Conservation (phyloP, 805 yeast species). For the Martiniozyma abietophila region DNA sequence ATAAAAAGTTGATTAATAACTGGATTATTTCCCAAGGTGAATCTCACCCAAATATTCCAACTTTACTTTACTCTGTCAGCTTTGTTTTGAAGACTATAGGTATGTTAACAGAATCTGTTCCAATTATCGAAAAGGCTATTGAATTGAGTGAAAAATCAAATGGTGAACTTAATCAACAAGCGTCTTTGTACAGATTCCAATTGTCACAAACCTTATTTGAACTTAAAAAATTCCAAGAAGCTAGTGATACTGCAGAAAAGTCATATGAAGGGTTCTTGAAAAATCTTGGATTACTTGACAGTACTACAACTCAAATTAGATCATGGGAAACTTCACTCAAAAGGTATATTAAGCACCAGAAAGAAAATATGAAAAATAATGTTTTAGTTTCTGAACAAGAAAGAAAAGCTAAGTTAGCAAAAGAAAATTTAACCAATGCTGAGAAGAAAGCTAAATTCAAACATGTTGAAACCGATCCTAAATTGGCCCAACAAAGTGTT, state of each 20-base stretch:
- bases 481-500: slow-evolving; percentile 53
- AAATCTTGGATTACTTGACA: slow-evolving; percentile 59
- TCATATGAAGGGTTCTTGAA: slow-evolving; percentile 50
- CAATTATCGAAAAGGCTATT: slow-evolving; percentile 45
- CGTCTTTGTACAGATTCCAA: slow-evolving; percentile 63
- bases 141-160: slow-evolving; percentile 40
- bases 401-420: slow-evolving; percentile 14
- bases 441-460: slow-evolving; percentile 25
- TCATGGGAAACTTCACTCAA: slow-evolving; percentile 54
- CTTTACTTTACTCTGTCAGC: slow-evolving; percentile 54
- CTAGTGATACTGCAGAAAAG: slow-evolving; percentile 44
- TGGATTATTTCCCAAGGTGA: slow-evolving; percentile 53
- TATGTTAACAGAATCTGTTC: slow-evolving; percentile 37
- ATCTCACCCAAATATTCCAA: slow-evolving; percentile 61
- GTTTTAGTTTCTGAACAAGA: slow-evolving; percentile 18
- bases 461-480: slow-evolving; percentile 35
- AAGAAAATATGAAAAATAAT: slow-evolving; percentile 13
- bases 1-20: slow-evolving; percentile 47
- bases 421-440: slow-evolving; percentile 18
- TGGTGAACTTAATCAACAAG: slow-evolving; percentile 51
- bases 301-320: slow-evolving; percentile 55
- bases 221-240: slow-evolving; percentile 41
- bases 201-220: slow-evolving; percentile 52
- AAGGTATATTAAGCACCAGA: slow-evolving; percentile 31
- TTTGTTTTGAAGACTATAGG: slow-evolving; percentile 47